Percentiles rank a stretch among this genome's conserved stretches.
These are phyloP conservation scores for Leptodontidium sp. DNA, from an alignment of 2,329 filamentous ascomycete genomes.

Conservation along the genomic window DNA sequence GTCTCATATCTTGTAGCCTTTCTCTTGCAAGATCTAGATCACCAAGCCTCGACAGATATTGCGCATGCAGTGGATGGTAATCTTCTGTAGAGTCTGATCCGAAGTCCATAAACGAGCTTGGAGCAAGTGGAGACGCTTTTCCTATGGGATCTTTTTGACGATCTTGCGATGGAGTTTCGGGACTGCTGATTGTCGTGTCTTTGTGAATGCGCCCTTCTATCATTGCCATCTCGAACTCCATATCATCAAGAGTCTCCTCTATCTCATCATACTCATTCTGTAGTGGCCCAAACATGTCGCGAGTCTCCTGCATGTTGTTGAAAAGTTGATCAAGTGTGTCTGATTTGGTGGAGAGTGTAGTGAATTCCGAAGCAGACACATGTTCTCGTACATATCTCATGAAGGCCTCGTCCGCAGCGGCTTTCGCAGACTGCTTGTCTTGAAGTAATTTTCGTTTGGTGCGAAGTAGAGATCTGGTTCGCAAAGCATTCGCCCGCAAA, in stretches of 20 bases:
- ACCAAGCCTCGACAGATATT: background rate
- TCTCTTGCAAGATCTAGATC: background rate
- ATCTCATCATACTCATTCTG: background rate
- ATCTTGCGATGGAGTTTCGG: background rate
- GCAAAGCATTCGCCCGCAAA: background rate
- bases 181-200: background rate
- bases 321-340: background rate
- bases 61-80: background rate
- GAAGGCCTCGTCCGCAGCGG: background rate
- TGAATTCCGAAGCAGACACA: no score
- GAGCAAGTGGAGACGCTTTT: background rate
- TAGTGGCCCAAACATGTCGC: background rate
- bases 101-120: background rate
- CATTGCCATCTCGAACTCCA: background rate
- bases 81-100: background rate
- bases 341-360: no score
- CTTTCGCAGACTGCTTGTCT: background rate
- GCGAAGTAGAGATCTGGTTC: background rate
- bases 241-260: background rate
- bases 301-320: background rate
- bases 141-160: background rate
- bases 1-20: background rate
- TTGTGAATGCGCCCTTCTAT: slow-evolving; percentile 1
- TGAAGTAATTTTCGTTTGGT: background rate
- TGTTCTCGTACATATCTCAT: background rate